These are phyloP conservation scores for Cryptosporidium sp. DNA, from an alignment of 169 alveolate species.

Conservation along the genomic window DNA sequence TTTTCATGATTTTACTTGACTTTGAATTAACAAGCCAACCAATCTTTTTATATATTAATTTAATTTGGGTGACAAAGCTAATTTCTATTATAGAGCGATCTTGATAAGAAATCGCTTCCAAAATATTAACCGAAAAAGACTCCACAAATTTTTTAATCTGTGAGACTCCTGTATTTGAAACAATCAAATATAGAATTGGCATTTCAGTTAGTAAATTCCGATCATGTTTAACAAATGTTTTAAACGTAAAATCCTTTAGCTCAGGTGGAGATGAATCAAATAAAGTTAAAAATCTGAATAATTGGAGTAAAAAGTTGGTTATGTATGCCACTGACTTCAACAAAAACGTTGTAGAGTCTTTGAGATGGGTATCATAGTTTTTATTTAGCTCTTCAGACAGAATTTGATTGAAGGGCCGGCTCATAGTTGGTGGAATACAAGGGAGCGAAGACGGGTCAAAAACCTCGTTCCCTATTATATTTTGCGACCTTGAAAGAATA, in stretches of 20 bases:
- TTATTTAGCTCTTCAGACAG: constrained; percentile 18
- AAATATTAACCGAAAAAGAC: constrained; percentile 26
- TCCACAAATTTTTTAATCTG: constrained; percentile 39
- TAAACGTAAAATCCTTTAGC: constrained; percentile 2
- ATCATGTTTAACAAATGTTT: constrained; percentile 5
- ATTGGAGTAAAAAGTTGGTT: constrained; percentile 27
- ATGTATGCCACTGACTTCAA: constrained; percentile 47
- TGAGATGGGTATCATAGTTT: not conserved
- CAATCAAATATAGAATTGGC: constrained; percentile 33
- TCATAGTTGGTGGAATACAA: not conserved
- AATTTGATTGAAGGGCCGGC: constrained; percentile 2
- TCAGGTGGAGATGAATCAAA: constrained; percentile 11
- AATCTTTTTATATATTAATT: constrained; percentile 13
- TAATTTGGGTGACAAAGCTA: constrained; percentile 10
- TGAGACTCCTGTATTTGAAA: constrained; percentile 24
- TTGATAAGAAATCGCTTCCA: constrained; percentile 9
- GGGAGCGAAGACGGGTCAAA: constrained; percentile 26
- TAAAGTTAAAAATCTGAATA: constrained; percentile 12
- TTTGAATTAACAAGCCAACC: constrained; percentile 28
- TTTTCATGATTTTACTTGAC: constrained; percentile 17
- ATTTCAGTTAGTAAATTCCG: constrained; percentile 19
- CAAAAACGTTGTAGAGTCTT: constrained; percentile 33
- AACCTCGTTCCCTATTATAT: constrained; percentile 52
- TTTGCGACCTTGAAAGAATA: constrained; percentile 54
- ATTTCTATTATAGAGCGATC: not conserved